These are phyloP conservation scores for Aspergillus arachidicola DNA, from an alignment of 2,329 filamentous ascomycete genomes.

Conservation along the genomic window DNA sequence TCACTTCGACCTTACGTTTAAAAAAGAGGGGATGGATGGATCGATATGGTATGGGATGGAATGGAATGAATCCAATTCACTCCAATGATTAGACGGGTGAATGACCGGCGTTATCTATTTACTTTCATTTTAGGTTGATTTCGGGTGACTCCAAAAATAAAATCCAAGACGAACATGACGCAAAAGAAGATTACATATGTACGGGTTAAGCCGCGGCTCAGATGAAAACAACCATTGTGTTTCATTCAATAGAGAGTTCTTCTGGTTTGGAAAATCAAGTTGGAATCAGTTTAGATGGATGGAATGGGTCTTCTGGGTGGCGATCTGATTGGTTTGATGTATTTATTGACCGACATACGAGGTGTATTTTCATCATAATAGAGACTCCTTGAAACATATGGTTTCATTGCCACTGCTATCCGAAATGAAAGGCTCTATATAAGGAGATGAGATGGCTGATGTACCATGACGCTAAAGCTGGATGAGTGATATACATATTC, in stretches of 20 bases:
- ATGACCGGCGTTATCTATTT: slow-evolving; percentile 10
- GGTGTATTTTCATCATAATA: background rate
- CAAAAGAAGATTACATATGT: background rate
- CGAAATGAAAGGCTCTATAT: background rate
- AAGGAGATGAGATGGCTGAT: slow-evolving; percentile 1
- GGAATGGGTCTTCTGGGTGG: background rate
- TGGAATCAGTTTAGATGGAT: background rate
- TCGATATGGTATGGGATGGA: background rate
- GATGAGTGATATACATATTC: background rate
- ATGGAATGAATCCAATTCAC: slow-evolving; percentile 1
- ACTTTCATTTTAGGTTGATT: background rate
- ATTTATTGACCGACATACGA: background rate
- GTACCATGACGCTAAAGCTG: background rate
- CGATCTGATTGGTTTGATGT: background rate
- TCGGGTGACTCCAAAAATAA: background rate
- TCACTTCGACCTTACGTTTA: background rate
- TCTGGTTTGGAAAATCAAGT: background rate
- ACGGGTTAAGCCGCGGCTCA: background rate
- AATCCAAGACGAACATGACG: background rate
- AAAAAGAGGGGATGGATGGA: background rate
- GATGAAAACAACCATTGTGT: background rate
- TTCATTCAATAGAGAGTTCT: background rate
- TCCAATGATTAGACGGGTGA: slow-evolving; percentile 18
- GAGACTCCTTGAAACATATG: background rate
- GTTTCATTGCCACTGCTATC: background rate